Percentiles rank a stretch among this genome's conserved stretches.
These are phyloP conservation scores for Jaltomata sinuosa DNA, from an alignment of 257 asterid species.

Conservation along the genomic window DNA sequence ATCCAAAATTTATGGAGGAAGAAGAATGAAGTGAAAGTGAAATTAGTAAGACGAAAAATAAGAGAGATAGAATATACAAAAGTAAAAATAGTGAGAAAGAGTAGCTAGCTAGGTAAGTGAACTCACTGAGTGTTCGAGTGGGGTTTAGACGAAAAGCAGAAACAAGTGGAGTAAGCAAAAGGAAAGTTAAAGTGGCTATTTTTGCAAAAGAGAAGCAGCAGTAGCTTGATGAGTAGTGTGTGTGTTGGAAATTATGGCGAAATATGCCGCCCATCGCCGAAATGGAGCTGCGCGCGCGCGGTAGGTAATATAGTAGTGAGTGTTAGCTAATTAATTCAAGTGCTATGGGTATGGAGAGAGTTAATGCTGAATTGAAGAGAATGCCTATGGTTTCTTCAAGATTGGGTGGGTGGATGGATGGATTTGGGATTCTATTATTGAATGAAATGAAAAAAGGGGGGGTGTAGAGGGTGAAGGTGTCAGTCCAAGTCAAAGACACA, in stretches of 20 bases:
- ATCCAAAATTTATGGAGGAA: no score
- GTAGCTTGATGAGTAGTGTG: not conserved
- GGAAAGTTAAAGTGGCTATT: not conserved
- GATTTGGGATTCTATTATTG: slow-evolving; percentile 2
- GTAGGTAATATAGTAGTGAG: not conserved
- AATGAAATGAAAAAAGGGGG: not conserved
- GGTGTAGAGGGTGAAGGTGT: not conserved
- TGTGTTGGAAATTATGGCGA: not conserved
- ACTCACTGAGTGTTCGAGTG: not conserved
- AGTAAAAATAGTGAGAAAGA: not conserved
- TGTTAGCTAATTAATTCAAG: not conserved
- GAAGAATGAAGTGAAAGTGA: no score
- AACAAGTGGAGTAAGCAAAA: not conserved
- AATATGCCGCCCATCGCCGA: not conserved
- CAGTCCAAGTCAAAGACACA: slow-evolving; percentile 2
- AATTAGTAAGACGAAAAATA: no score
- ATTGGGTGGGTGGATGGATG: not conserved
- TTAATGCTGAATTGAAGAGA: not conserved
- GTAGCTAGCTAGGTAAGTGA: not conserved
- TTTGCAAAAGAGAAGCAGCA: not conserved
- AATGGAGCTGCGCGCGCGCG: not conserved
- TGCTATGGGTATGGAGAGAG: not conserved
- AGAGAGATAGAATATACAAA: not conserved
- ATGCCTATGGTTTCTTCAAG: not conserved
- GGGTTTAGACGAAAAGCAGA: not conserved